phyloP scores from a whole-genome alignment of 805 yeast genomes.

The Citeromyces nyonsensis region DNA sequence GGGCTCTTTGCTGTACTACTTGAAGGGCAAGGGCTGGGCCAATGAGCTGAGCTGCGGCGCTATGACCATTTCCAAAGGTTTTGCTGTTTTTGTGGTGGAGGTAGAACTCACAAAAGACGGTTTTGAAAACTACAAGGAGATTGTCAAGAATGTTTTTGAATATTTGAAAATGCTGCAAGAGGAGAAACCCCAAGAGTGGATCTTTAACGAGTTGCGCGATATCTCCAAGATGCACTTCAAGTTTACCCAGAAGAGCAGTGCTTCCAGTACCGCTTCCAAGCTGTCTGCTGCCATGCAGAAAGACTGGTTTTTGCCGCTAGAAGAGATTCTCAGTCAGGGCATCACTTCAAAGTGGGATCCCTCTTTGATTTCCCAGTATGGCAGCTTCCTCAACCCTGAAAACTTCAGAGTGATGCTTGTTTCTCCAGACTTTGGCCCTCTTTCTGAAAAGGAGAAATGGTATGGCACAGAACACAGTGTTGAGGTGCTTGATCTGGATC shows the following conservation, averaged over 20 bases:
- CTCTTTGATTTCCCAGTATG: slow-evolving; percentile 30
- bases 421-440: slow-evolving; percentile 31
- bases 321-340: slow-evolving; percentile 38
- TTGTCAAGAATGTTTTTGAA: slow-evolving; percentile 48
- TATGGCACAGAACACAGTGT: slow-evolving; percentile 73
- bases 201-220: slow-evolving; percentile 61
- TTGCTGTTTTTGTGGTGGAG: slow-evolving; percentile 50
- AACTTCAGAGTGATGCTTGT: slow-evolving; percentile 48
- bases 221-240: slow-evolving; percentile 58
- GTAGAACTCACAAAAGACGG: slow-evolving; percentile 72
- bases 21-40: slow-evolving; percentile 70
- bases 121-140: slow-evolving; percentile 40
- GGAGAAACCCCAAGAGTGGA: slow-evolving; percentile 61
- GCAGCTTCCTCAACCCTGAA: slow-evolving; percentile 30
- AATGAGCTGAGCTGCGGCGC: slow-evolving; percentile 65
- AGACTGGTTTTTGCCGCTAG: slow-evolving; percentile 39
- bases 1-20: slow-evolving; percentile 62
- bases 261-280: slow-evolving; percentile 58
- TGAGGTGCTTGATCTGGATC: slow-evolving; percentile 22
- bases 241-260: slow-evolving; percentile 64
- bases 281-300: slow-evolving; percentile 50
- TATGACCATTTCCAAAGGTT: slow-evolving; percentile 48
- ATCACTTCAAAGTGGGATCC: slow-evolving; percentile 48
- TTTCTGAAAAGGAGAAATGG: slow-evolving; percentile 54
- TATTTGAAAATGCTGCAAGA: slow-evolving; percentile 48